Evolutionary conservation across 257 asterid genomes (phyloP).

Genomic region (Nicotiana noctiflora): DNA sequence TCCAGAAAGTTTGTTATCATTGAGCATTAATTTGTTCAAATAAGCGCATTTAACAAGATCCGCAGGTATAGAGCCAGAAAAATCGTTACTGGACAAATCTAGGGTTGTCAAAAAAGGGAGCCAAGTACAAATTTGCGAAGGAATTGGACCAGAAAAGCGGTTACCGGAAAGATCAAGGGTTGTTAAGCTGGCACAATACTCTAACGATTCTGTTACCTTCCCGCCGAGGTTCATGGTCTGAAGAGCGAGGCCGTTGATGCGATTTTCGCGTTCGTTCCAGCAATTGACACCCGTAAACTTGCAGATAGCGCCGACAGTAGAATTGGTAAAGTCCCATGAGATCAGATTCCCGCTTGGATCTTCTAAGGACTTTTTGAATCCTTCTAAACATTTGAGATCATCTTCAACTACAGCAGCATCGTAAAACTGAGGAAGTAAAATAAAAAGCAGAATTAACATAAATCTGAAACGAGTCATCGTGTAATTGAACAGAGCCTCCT

Average conservation of each 20-base stretch:
- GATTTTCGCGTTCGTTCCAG: constrained; percentile 74
- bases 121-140: constrained; percentile 68
- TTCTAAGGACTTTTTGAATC: constrained; percentile 37
- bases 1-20: constrained; percentile 50
- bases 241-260: constrained; percentile 45
- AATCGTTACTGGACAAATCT: constrained; percentile 58
- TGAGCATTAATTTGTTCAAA: constrained; percentile 46
- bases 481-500: neutral
- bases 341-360: constrained; percentile 40
- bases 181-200: constrained; percentile 56
- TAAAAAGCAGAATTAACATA: neutral
- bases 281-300: constrained; percentile 57
- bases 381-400: constrained; percentile 62
- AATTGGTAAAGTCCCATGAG: constrained; percentile 57
- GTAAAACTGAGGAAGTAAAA: neutral
- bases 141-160: constrained; percentile 59
- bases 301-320: constrained; percentile 49
- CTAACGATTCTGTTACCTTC: constrained; percentile 37
- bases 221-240: constrained; percentile 49
- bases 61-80: constrained; percentile 66
- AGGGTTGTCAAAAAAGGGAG: constrained; percentile 63
- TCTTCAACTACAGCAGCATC: constrained; percentile 34
- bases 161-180: constrained; percentile 68
- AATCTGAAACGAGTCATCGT: neutral
- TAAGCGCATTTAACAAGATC: constrained; percentile 59